Percentiles rank a stretch among this genome's conserved stretches.
phyloP scores from a whole-genome alignment of 2,329 filamentous ascomycete species.

The Furcasterigmium furcatum region DNA sequence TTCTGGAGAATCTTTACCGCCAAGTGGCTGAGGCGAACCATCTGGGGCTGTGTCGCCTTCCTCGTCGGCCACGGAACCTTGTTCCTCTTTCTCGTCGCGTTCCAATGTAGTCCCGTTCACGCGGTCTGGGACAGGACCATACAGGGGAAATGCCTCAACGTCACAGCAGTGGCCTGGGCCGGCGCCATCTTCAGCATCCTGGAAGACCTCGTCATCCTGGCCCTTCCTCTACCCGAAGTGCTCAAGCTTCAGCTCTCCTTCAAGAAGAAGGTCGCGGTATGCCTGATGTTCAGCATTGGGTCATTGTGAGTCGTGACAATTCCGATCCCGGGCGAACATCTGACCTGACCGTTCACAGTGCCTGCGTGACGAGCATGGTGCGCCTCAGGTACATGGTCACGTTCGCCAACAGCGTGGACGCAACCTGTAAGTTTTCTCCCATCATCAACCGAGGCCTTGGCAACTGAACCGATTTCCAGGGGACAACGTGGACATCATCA shows the following conservation, averaged over 20 bases:
- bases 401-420: conserved; percentile 8
- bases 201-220: conserved; percentile 64
- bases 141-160: conserved; percentile 51
- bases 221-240: conserved; percentile 62
- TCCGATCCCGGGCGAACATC: no score
- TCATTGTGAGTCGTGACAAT: conserved; percentile 54
- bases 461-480: no score
- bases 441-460: no score
- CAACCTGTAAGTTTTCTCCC: conserved; percentile 20
- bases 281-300: conserved; percentile 65
- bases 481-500: conserved; percentile 23
- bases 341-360: conserved; percentile 7
- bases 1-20: conserved; percentile 16
- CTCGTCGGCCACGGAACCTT: conserved; percentile 13
- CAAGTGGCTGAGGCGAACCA: conserved; percentile 11
- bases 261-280: conserved; percentile 64
- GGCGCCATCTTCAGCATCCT: conserved; percentile 67
- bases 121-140: conserved; percentile 13
- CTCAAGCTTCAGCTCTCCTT: conserved; percentile 58
- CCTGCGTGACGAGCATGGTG: conserved; percentile 14
- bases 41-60: conserved; percentile 9
- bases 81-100: conserved; percentile 15
- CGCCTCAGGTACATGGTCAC: conserved; percentile 13
- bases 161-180: conserved; percentile 62
- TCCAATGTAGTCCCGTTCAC: conserved; percentile 14